These are phyloP conservation scores for Mucor indicus DNA, from an alignment of 371 early-diverging fungal species.

Conservation along the genomic window DNA sequence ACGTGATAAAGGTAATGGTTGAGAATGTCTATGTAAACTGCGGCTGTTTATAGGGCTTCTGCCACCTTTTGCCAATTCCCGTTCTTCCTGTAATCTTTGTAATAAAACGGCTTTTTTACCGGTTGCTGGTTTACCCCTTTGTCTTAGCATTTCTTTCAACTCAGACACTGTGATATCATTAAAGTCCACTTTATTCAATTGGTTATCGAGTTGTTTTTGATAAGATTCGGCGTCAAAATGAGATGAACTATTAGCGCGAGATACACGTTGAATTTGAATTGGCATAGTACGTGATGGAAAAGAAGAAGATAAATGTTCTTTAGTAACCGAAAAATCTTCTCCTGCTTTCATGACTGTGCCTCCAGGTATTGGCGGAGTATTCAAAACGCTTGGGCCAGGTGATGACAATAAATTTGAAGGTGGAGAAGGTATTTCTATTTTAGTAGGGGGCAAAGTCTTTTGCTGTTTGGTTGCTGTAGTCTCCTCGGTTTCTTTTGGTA, in stretches of 20 bases:
- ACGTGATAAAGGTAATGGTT: neutral
- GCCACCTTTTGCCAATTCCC: constrained; percentile 19
- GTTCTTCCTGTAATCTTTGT: constrained; percentile 61
- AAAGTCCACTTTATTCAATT: constrained; percentile 66
- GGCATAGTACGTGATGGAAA: constrained; percentile 34
- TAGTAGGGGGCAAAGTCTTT: too few relatives aligned
- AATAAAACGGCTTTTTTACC: constrained; percentile 71
- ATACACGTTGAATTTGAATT: constrained; percentile 42
- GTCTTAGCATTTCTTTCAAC: constrained; percentile 71
- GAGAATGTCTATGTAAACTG: neutral
- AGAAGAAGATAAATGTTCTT: constrained; percentile 1
- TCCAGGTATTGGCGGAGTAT: neutral
- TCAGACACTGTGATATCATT: constrained; percentile 77
- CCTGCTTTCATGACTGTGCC: neutral
- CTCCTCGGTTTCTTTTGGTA: constrained; percentile 14
- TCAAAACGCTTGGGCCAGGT: neutral
- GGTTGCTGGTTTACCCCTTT: constrained; percentile 67
- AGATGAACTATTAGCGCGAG: constrained; percentile 20
- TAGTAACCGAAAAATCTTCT: neutral
- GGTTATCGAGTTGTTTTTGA: constrained; percentile 55
- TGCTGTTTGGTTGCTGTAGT: constrained; percentile 12
- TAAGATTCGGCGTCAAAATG: constrained; percentile 42
- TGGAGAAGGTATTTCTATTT: too few relatives aligned
- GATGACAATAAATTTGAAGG: too few relatives aligned
- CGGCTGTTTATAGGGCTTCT: constrained; percentile 12